Percentiles rank a stretch among this genome's conserved stretches.
These are phyloP conservation scores for Artemisia annua DNA, from an alignment of 129 eudicot genomes.

Conservation along the genomic window DNA sequence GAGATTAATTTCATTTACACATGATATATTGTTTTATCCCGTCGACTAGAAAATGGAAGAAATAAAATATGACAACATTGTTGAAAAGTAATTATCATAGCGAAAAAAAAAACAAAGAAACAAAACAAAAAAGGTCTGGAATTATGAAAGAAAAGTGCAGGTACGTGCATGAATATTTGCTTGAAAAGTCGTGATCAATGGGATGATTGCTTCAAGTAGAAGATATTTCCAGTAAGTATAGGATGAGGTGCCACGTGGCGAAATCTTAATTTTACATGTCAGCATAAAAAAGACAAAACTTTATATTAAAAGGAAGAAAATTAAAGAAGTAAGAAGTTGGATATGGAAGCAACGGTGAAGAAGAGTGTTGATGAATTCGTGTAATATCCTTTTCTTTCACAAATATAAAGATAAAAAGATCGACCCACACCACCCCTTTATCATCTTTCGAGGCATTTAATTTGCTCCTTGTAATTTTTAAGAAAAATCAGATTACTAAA, in stretches of 20 bases:
- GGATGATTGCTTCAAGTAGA: constrained; percentile 28
- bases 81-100: too few relatives aligned
- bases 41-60: too few relatives aligned
- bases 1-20: not conserved
- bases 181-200: constrained; percentile 35
- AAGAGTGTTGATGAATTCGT: constrained; percentile 42
- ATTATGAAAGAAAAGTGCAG: not conserved
- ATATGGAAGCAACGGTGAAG: constrained; percentile 57
- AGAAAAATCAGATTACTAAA: too few relatives aligned
- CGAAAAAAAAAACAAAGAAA: too few relatives aligned
- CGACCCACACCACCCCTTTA: constrained; percentile 28
- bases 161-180: constrained; percentile 35
- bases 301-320: not conserved
- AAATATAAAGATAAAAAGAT: constrained; percentile 27
- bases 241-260: constrained; percentile 41
- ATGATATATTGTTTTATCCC: not conserved
- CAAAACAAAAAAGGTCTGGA: not conserved
- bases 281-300: constrained; percentile 14
- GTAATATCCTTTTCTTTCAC: constrained; percentile 43
- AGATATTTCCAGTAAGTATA: constrained; percentile 2
- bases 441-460: constrained; percentile 25
- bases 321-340: constrained; percentile 35
- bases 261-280: not conserved
- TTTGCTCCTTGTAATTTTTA: too few relatives aligned
- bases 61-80: too few relatives aligned